Conservation (phyloP, 164 flowering plant species). For the Nymphaea thermarum region DNA sequence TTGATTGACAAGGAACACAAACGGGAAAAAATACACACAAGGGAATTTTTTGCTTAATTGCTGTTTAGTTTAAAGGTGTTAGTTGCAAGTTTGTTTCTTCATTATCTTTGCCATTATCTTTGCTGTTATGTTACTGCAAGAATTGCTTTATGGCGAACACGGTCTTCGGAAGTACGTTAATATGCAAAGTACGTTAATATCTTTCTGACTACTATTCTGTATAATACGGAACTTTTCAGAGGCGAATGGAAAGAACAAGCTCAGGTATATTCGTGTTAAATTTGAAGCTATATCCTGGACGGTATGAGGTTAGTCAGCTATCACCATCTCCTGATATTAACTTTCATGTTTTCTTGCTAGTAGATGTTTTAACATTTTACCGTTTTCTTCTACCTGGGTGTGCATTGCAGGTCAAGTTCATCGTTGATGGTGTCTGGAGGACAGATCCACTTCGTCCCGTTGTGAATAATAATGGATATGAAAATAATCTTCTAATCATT, state of each 20-base stretch:
- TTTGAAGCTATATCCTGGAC: constrained; percentile 79
- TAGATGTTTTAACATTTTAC: background rate
- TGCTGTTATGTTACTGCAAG: too few relatives aligned
- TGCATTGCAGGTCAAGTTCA: constrained; percentile 63
- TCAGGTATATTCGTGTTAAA: constrained; percentile 52
- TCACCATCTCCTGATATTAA: background rate
- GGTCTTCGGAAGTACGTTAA: background rate
- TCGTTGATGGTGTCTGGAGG: constrained; percentile 83
- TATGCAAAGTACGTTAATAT: background rate
- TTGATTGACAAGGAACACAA: too few relatives aligned
- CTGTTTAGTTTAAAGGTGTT: too few relatives aligned
- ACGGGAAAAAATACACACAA: too few relatives aligned
- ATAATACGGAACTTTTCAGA: constrained; percentile 30
- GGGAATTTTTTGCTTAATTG: too few relatives aligned
- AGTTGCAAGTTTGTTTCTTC: too few relatives aligned
- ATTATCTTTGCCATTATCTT: too few relatives aligned
- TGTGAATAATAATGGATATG: constrained; percentile 38
- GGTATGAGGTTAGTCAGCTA: constrained; percentile 51
- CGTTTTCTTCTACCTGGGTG: background rate
- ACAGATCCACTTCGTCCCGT: constrained; percentile 79
- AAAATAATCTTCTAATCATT: constrained; percentile 66
- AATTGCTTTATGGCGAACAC: background rate
- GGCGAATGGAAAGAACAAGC: constrained; percentile 64
- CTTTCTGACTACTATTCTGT: background rate
- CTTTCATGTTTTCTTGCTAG: background rate